phyloP scores from a whole-genome alignment of 106 monocot species.

The Alisma plantagoaquatica region DNA sequence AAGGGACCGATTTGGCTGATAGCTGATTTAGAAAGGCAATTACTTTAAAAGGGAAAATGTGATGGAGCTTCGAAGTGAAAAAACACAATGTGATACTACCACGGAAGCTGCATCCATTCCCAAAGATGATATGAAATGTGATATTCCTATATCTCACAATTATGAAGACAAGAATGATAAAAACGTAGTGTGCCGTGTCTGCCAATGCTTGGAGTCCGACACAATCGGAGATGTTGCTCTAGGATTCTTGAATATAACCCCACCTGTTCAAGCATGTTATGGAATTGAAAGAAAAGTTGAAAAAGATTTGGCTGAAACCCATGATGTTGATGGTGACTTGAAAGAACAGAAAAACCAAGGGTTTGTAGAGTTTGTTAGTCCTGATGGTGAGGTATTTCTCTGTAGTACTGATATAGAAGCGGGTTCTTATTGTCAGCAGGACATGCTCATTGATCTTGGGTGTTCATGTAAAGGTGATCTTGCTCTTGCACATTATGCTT shows the following conservation, averaged over 20 bases:
- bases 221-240: constrained; percentile 60
- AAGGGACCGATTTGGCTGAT: no score
- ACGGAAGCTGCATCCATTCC: constrained; percentile 11
- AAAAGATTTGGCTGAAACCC: constrained; percentile 4
- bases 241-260: constrained; percentile 61
- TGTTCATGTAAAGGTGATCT: constrained; percentile 98
- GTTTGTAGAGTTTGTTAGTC: constrained; percentile 67
- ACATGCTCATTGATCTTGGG: constrained; percentile 58
- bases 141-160: constrained; percentile 12
- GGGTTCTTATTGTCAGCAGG: constrained; percentile 39
- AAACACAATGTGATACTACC: no score
- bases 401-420: constrained; percentile 70
- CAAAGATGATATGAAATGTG: constrained; percentile 8
- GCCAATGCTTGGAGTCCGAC: constrained; percentile 85
- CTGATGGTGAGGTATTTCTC: constrained; percentile 81
- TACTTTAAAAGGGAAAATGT: no score
- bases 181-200: constrained; percentile 67
- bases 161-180: constrained; percentile 27
- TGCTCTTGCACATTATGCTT: constrained; percentile 85
- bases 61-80: no score
- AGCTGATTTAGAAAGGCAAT: no score
- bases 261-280: constrained; percentile 30
- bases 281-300: constrained; percentile 7
- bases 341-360: constrained; percentile 7
- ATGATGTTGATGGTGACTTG: constrained; percentile 14